Percentiles rank a stretch among this genome's conserved stretches.
Conservation (phyloP, 441 rosid genomes). For the Adansonia madagascariensis region DNA sequence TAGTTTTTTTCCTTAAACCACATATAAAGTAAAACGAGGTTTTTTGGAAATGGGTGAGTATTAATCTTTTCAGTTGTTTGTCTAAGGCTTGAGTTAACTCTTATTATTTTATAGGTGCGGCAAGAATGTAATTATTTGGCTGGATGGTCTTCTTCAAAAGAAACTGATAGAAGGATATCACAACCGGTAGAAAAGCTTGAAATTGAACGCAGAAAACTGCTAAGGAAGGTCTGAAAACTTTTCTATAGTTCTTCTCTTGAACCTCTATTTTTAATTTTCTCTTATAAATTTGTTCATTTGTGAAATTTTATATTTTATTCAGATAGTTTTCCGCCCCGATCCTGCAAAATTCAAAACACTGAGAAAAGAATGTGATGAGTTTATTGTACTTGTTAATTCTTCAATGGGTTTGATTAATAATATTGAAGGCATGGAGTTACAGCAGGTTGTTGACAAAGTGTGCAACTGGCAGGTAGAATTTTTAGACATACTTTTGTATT, state of each 20-base stretch:
- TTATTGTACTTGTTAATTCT: conserved; percentile 49
- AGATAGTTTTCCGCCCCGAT: conserved; percentile 86
- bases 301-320: background rate
- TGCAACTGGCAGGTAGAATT: conserved; percentile 85
- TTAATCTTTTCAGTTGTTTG: background rate
- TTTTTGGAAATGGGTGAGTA: background rate
- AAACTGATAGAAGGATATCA: conserved; percentile 48
- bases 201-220: conserved; percentile 51
- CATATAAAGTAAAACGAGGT: background rate
- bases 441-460: conserved; percentile 57
- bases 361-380: conserved; percentile 70
- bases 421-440: conserved; percentile 48
- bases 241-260: background rate
- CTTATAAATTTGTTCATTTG: background rate
- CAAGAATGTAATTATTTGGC: conserved; percentile 76
- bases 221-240: conserved; percentile 61
- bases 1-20: background rate
- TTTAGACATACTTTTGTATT: conserved; percentile 4
- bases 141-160: conserved; percentile 58
- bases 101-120: conserved; percentile 58
- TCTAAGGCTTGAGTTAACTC: background rate
- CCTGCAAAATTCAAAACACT: conserved; percentile 67
- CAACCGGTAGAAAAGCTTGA: conserved; percentile 53
- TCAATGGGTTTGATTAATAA: conserved; percentile 49
- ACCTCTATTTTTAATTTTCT: background rate